Evolutionary conservation across 1,284 basidiomycete species (phyloP), one percentile per base, ranked within the genome.

Genomic region (Rhodotorula mucilaginosa): DNA sequence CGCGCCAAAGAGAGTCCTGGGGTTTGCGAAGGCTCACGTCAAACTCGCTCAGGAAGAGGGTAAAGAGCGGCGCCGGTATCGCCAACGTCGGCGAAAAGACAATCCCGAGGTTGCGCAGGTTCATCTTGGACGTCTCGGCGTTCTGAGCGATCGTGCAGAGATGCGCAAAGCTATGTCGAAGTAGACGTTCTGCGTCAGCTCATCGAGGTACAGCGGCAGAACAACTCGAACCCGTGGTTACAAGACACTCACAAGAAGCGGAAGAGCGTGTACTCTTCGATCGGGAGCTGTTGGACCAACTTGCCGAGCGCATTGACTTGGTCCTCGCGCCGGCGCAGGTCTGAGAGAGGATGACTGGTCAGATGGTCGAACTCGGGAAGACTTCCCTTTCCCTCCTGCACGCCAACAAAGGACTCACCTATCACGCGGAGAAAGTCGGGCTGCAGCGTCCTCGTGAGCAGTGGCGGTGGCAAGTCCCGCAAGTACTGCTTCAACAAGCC

Each of bases 91-190:
- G 94, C 74, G 91, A 93, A 82, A 97, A 97, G 46, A 99, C 96
- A 73, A 99, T 99, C 29, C 95, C 94, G 44, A 99, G 93, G 80
- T 99, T 99, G 49, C 95, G 88, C 87, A 99, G 90, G 58, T 91
- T 97, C 97, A 99, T 99, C 85, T 97, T 99, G 87, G 98, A 98
- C 71, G 90, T 84, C 58, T 87, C 81, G 23, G 92, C 87, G 80
- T 97, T 93, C 81, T 93, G 89, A 60, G 97, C 93, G 78, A 99
- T 92, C 67, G 95, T 86, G 79, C 97, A 97, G 68, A 99, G 85
- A 81, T 99, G 72, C 19, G 72, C 72, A 34, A 73, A 73, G 61
- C 72, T 73, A 59, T 16, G 19, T 1, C 1, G 10, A 1, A 10
- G 34, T n/a, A 2, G 4, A 44, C 39, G 2, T 13, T 31, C 10